Percentiles rank a stretch among this genome's conserved stretches.
These are phyloP conservation scores for Colletotrichum tofieldiae DNA, from an alignment of 2,329 filamentous ascomycete species.

Conservation along the genomic window DNA sequence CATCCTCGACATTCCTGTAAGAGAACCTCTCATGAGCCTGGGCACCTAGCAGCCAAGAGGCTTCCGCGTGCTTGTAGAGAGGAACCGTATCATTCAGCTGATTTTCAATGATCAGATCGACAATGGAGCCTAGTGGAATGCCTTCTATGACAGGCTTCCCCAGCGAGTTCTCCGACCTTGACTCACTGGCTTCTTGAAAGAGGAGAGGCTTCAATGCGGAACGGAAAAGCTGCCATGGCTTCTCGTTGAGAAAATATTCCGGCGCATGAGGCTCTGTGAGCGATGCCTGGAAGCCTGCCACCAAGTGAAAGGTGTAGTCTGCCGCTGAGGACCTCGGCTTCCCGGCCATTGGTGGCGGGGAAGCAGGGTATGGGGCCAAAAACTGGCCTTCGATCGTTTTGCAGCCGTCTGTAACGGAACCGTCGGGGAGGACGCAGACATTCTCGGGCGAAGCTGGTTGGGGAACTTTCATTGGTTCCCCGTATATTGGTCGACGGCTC, in stretches of 20 bases:
- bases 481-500: constrained; percentile 38
- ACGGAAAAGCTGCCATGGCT: constrained; percentile 37
- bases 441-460: constrained; percentile 13
- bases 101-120: constrained; percentile 41
- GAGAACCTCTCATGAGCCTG: constrained; percentile 23
- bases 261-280: constrained; percentile 26
- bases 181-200: constrained; percentile 26
- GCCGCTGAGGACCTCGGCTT: constrained; percentile 40
- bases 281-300: constrained; percentile 23
- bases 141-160: constrained; percentile 30
- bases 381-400: constrained; percentile 29
- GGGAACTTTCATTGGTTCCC: constrained; percentile 43
- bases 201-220: constrained; percentile 43
- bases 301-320: constrained; percentile 27
- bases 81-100: constrained; percentile 34
- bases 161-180: not conserved
- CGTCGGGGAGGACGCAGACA: constrained; percentile 43
- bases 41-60: constrained; percentile 45
- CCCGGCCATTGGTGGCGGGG: constrained; percentile 28
- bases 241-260: constrained; percentile 39
- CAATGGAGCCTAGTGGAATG: constrained; percentile 38
- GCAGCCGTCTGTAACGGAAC: constrained; percentile 36
- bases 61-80: constrained; percentile 46
- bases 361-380: constrained; percentile 36
- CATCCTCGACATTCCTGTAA: constrained; percentile 26